Evolutionary conservation across 2,329 filamentous ascomycete genomes (phyloP), one percentile per base, ranked within the genome.

Genomic region (Aspergillus sp.): DNA sequence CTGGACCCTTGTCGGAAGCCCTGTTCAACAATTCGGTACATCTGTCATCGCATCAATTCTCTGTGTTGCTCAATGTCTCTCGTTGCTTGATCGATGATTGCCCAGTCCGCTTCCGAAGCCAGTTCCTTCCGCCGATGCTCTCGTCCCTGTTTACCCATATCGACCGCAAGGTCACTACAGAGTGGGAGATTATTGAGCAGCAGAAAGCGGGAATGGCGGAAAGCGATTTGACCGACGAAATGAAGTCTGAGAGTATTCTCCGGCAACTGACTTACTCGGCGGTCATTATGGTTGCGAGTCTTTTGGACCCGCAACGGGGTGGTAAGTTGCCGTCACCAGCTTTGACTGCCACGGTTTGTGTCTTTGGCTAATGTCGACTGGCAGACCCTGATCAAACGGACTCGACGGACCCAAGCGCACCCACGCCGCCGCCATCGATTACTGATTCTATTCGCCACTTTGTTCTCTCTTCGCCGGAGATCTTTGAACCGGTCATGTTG

Each of bases 231-330:
- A 88, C 87, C 1, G 90, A 96, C 57, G 93, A 98, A 71, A 98
- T 98, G 93, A 95, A 96, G 69, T 85, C 88, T 5, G 93, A 98
- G 67, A 97, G 91, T 62, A 94, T 98, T 25, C 74, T 98, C 41
- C 83, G 93, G 17, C 90, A 96, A 65, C 78, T 97, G 44, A 96
- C 91, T 0, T 93, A 94, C 67, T 89, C 89, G 3, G 88, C 90
- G 1, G 89, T 96, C 25, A 84, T 93, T 58, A 89, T 97, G 78
- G 86, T 96, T 53, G 88, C 89, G 6, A 87, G 89, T 56, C 83
- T 97, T 58, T 76, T 98, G 19, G 90, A 95, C 64, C 87, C 90
- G 12, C 74, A 76, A 49, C 72, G 74, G 76, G 71, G 76, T 69
- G 65, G 84, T 82, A 84, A 74, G 61, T 58, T 30, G n/a, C 19